phyloP scores from a whole-genome alignment of 2,329 filamentous ascomycete genomes.

The Cordyceps pruinosa region DNA sequence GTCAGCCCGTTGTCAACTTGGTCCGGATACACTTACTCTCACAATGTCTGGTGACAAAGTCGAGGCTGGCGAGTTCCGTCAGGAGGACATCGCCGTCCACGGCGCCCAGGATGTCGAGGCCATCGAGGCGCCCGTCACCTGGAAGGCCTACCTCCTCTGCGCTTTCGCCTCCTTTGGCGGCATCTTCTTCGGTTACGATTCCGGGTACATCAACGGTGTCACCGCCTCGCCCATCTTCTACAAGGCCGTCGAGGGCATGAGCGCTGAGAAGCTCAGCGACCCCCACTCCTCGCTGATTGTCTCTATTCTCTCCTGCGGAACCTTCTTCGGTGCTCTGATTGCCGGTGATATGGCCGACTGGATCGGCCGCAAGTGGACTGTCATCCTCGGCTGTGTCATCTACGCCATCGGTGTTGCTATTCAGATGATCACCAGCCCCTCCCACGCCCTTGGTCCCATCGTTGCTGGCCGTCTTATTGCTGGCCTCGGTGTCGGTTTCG shows the following conservation, averaged over 20 bases:
- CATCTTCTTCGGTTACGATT: constrained; percentile 76
- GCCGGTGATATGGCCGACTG: constrained; percentile 71
- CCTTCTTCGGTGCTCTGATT: constrained; percentile 72
- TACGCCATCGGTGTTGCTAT: constrained; percentile 64
- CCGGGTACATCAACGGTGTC: constrained; percentile 66
- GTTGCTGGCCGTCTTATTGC: constrained; percentile 69
- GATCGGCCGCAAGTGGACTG: constrained; percentile 65
- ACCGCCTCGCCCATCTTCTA: constrained; percentile 47
- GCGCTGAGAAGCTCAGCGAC: constrained; percentile 28
- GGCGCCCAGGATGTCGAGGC: constrained; percentile 46
- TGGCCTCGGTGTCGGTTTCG: constrained; percentile 73
- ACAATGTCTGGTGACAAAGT: constrained; percentile 6
- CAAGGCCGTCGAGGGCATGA: constrained; percentile 39
- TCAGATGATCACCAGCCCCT: constrained; percentile 49
- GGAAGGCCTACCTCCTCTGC: constrained; percentile 63
- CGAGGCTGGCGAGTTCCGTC: not conserved
- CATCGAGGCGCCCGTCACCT: constrained; percentile 62
- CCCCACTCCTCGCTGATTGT: constrained; percentile 52
- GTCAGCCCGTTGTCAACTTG: not conserved
- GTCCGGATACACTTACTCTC: not conserved
- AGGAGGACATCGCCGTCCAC: constrained; percentile 28
- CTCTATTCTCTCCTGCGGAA: constrained; percentile 70
- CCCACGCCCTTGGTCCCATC: constrained; percentile 51
- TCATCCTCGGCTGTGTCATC: constrained; percentile 63
- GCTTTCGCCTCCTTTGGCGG: constrained; percentile 65